A percentile compares a stretch with the other conserved stretches of the same genome.
Conservation (phyloP, 148 eudicot species). For the Nyssa sinensis region DNA sequence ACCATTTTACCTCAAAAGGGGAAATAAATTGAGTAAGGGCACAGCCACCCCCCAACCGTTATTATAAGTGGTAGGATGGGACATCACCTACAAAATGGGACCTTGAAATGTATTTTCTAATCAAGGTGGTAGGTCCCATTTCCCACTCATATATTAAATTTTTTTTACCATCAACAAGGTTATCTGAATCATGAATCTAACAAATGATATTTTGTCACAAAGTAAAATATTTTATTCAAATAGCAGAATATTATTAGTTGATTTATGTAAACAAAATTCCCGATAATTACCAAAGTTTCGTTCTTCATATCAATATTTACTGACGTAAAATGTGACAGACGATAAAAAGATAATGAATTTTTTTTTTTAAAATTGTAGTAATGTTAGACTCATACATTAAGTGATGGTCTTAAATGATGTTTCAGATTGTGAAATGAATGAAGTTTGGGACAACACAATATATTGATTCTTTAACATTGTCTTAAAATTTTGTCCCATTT, state of each 20-base stretch:
- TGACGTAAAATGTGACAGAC: too few relatives aligned
- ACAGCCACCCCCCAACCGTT: too few relatives aligned
- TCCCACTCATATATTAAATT: background rate
- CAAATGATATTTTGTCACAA: too few relatives aligned
- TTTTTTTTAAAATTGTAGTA: slow-evolving; percentile 17
- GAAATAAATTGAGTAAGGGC: too few relatives aligned
- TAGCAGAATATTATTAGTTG: too few relatives aligned
- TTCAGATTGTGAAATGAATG: slow-evolving; percentile 34
- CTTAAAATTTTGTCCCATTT: slow-evolving; percentile 17
- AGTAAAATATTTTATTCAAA: too few relatives aligned
- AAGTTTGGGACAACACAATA: slow-evolving; percentile 18
- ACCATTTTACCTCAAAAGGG: too few relatives aligned
- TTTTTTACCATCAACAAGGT: too few relatives aligned
- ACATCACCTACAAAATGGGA: background rate
- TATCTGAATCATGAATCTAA: too few relatives aligned
- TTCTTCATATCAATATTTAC: background rate
- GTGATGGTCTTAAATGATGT: slow-evolving; percentile 43
- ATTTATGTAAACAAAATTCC: too few relatives aligned
- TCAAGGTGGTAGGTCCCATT: background rate
- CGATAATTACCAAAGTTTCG: background rate
- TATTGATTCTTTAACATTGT: slow-evolving; percentile 3
- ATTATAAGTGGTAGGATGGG: background rate
- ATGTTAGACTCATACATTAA: slow-evolving; percentile 31
- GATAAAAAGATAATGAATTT: too few relatives aligned
- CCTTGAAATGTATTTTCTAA: background rate